A percentile compares a stretch with the other conserved stretches of the same genome.
Evolutionary conservation across 805 yeast species (phyloP).

Genomic region (Saccharomycopsis babjevae): DNA sequence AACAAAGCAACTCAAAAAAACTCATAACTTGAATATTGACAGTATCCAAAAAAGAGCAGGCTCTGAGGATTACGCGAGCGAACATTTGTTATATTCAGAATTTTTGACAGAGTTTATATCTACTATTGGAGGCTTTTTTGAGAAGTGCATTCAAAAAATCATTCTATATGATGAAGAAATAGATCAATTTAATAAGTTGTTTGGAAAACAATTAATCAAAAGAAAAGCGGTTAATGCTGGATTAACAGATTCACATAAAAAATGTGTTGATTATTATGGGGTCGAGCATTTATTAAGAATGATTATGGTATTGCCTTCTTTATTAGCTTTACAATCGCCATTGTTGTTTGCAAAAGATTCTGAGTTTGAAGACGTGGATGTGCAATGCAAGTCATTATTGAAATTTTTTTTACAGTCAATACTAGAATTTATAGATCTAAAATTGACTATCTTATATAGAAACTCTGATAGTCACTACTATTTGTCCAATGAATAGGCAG

Average conservation of each 20-base stretch:
- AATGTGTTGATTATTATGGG: slow-evolving; percentile 42
- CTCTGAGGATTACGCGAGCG: background rate
- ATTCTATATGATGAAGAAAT: slow-evolving; percentile 56
- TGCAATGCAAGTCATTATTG: background rate
- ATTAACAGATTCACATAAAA: slow-evolving; percentile 15
- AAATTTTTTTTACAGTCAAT: background rate
- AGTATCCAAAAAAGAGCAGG: background rate
- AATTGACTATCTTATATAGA: background rate
- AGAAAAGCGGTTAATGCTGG: slow-evolving; percentile 28
- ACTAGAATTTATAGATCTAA: background rate
- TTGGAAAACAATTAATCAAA: slow-evolving; percentile 21
- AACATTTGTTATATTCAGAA: slow-evolving; percentile 30
- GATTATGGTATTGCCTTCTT: slow-evolving; percentile 57
- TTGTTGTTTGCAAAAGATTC: background rate
- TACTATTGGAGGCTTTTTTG: slow-evolving; percentile 66
- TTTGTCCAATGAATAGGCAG: background rate
- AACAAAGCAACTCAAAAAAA: background rate
- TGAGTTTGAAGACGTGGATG: background rate
- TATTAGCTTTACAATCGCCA: slow-evolving; percentile 22
- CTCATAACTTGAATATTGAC: background rate
- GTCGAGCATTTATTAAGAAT: slow-evolving; percentile 73
- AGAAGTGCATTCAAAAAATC: slow-evolving; percentile 55
- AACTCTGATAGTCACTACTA: background rate
- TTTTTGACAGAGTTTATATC: slow-evolving; percentile 53
- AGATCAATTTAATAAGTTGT: slow-evolving; percentile 28